phyloP scores from a whole-genome alignment of 129 eudicot species.

The Flaveria linearis region DNA sequence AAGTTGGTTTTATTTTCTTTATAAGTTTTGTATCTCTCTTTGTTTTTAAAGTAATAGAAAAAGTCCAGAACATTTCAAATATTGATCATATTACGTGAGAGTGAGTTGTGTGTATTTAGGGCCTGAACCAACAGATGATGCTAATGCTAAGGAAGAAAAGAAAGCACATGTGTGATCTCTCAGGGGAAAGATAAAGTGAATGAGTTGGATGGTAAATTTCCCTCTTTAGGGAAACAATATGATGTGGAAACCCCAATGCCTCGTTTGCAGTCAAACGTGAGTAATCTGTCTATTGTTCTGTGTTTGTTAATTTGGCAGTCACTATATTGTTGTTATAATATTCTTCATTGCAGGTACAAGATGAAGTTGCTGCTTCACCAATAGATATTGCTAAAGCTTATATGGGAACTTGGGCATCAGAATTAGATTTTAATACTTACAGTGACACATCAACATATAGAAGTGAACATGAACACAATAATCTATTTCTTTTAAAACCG shows the following conservation, averaged over 20 bases:
- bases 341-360: slow-evolving; percentile 45
- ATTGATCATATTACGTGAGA: too few relatives aligned
- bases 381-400: slow-evolving; percentile 86
- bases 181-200: slow-evolving; percentile 36
- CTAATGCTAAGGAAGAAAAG: slow-evolving; percentile 44
- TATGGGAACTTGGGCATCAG: slow-evolving; percentile 70
- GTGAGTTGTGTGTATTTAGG: too few relatives aligned
- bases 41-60: too few relatives aligned
- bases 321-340: not conserved
- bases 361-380: slow-evolving; percentile 75
- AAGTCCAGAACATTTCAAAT: too few relatives aligned
- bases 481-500: slow-evolving; percentile 42
- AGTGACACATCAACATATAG: slow-evolving; percentile 32
- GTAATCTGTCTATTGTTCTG: slow-evolving; percentile 5
- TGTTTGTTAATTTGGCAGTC: not conserved
- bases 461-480: slow-evolving; percentile 32
- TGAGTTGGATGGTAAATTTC: slow-evolving; percentile 32
- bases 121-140: too few relatives aligned
- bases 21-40: too few relatives aligned
- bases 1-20: too few relatives aligned
- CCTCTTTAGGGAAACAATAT: slow-evolving; percentile 38
- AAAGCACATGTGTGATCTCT: slow-evolving; percentile 29
- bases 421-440: slow-evolving; percentile 46
- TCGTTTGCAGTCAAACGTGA: slow-evolving; percentile 44
- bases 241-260: slow-evolving; percentile 47